A percentile compares a stretch with the other conserved stretches of the same genome.
These are phyloP conservation scores for Ceratocystiopsis minuta DNA, from an alignment of 2,329 filamentous ascomycete genomes.

Conservation along the genomic window DNA sequence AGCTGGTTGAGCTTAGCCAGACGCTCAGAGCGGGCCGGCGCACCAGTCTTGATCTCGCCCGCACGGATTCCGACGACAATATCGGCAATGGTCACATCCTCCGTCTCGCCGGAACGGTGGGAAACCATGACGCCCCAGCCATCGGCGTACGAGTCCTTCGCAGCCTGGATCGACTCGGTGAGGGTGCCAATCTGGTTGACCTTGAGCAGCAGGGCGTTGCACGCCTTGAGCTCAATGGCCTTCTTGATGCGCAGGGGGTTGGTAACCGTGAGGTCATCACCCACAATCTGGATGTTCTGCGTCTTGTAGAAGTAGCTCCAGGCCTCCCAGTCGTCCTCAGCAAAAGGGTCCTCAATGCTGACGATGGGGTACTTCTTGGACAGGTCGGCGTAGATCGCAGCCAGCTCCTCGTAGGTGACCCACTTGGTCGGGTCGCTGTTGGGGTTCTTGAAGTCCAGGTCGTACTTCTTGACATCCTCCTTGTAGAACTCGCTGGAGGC, in stretches of 20 bases:
- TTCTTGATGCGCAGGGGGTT: constrained; percentile 99
- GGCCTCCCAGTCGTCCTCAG: constrained; percentile 99
- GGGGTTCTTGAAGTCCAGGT: constrained; percentile 99
- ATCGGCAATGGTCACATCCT: constrained; percentile 98
- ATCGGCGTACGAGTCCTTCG: constrained; percentile 92
- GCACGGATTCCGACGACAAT: constrained; percentile 92
- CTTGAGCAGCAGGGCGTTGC: constrained; percentile 96
- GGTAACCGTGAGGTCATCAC: constrained; percentile 96
- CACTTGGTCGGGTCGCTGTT: constrained; percentile 91
- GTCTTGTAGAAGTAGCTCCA: constrained; percentile 99
- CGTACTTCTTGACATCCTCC: constrained; percentile 93
- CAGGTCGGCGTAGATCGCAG: constrained; percentile 74
- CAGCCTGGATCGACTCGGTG: constrained; percentile 96
- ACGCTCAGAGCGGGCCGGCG: constrained; percentile 89
- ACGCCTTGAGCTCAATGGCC: constrained; percentile 96
- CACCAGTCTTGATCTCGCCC: constrained; percentile 98
- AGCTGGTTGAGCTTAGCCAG: constrained; percentile 99
- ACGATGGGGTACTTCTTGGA: constrained; percentile 95
- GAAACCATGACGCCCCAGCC: constrained; percentile 99
- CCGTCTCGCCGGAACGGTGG: constrained; percentile 96
- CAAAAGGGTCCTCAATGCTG: constrained; percentile 97
- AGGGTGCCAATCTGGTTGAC: constrained; percentile 99
- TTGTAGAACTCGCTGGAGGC: constrained; percentile 99
- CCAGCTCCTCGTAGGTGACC: constrained; percentile 96
- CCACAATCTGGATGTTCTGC: constrained; percentile 94